Percentiles rank a stretch among this genome's conserved stretches.
phyloP scores from a whole-genome alignment of 257 asterid genomes.

The Solanum arcanum region DNA sequence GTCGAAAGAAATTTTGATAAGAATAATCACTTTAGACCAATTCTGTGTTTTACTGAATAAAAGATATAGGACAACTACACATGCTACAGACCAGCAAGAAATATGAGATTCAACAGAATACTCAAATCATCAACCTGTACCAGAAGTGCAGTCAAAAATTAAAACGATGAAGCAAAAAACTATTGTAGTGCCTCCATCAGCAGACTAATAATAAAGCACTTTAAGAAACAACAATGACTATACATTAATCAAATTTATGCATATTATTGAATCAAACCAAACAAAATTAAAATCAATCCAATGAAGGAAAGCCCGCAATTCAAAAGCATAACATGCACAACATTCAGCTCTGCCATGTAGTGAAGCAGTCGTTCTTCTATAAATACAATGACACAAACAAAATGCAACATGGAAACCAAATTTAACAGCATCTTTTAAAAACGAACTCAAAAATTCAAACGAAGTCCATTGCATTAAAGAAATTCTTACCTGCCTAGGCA shows the following conservation, averaged over 20 bases:
- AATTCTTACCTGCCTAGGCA: slow-evolving; percentile 61
- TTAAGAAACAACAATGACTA: neutral
- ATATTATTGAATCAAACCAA: neutral
- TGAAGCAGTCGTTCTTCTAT: neutral
- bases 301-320: neutral
- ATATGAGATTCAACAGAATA: neutral
- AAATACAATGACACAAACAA: neutral
- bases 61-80: neutral
- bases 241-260: neutral
- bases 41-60: neutral
- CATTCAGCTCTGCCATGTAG: neutral
- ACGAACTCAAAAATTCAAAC: neutral
- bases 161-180: neutral
- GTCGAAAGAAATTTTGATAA: neutral
- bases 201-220: neutral
- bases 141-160: neutral
- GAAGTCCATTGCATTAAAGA: neutral
- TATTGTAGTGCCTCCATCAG: neutral
- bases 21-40: neutral
- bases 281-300: neutral
- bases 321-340: neutral
- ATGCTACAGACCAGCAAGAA: neutral
- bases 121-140: neutral
- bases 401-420: neutral
- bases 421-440: neutral